Evolutionary conservation across 306 rosid species (phyloP), one percentile per base, ranked within the genome.

Genomic region (Nissolia schottii): DNA sequence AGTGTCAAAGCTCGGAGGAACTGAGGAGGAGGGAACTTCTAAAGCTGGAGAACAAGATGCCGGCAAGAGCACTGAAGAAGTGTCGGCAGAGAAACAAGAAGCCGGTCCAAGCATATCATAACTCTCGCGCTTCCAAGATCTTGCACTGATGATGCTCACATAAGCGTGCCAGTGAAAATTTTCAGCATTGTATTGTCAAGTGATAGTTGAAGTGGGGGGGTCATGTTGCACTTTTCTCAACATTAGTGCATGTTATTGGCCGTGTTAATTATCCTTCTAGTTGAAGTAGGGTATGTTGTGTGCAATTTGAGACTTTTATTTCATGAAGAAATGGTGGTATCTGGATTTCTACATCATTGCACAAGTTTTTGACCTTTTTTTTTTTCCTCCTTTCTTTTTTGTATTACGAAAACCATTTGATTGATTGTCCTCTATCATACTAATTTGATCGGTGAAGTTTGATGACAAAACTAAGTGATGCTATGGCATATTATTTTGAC

Each of bases 21-120:
- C 8, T 5, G 51, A 45, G 51, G 6, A 45, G 8, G 51, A 45
- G 8, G 51, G 51, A 45, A 22, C 7, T 45, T n/a, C 51, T 6
- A 45, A 8, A 6, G 18, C 49, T 12, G 43, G 50, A 20, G 86
- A 62, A 67, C 73, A 59, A 28, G 71, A 75, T 43, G 51, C 51
- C 5, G 71, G 66, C 25, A 60, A 63, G 63, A 65, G 31, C 7
- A 62, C 76, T 18, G 73, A 65, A n/a, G 88, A 18, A 54, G 73
- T 85, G 20, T 51, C 89, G 0, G 82, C 75, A 45, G 96, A 77
- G 87, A 87, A 82, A 59, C 79, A 83, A 68, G 96, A 82, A 73
- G 84, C 89, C 58, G 74, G 85, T 11, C 65, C 86, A 9, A 88
- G 90, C 91, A 73, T 86, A 82, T 93, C 32, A 82, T 43, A n/a